phyloP scores from a whole-genome alignment of 2,329 filamentous ascomycete genomes.

The Berkeleyomyces basicola region DNA sequence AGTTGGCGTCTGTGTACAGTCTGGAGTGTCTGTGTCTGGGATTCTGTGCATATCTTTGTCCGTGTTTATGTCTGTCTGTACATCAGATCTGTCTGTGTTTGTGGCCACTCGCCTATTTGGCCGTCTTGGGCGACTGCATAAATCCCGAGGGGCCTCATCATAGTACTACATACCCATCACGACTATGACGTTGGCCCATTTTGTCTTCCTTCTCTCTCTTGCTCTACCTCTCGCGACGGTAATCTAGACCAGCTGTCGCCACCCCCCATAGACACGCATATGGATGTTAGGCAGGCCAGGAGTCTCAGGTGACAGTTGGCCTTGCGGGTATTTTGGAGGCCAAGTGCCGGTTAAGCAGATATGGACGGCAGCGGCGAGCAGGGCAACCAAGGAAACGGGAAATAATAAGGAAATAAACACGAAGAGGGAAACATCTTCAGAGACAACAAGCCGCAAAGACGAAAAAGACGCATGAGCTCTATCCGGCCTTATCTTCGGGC shows the following conservation, averaged over 20 bases:
- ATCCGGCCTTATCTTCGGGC: slow-evolving; percentile 1
- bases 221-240: neutral
- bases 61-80: neutral
- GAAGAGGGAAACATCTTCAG: neutral
- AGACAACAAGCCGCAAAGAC: neutral
- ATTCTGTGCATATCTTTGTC: slow-evolving; percentile 1
- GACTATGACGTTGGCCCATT: neutral
- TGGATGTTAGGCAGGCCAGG: neutral
- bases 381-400: neutral
- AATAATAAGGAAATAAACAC: neutral
- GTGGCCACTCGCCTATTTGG: neutral
- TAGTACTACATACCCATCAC: neutral
- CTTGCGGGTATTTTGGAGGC: neutral
- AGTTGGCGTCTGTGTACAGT: neutral
- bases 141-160: neutral
- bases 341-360: neutral
- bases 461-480: neutral
- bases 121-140: neutral
- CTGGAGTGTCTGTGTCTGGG: neutral
- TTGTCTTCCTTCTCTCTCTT: neutral
- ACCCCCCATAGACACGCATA: neutral
- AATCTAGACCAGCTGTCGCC: neutral
- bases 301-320: neutral
- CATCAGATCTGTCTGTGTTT: neutral
- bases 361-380: neutral